Evolutionary conservation across 371 early-diverging fungal genomes (phyloP).

Genomic region (Coemansia linderi): DNA sequence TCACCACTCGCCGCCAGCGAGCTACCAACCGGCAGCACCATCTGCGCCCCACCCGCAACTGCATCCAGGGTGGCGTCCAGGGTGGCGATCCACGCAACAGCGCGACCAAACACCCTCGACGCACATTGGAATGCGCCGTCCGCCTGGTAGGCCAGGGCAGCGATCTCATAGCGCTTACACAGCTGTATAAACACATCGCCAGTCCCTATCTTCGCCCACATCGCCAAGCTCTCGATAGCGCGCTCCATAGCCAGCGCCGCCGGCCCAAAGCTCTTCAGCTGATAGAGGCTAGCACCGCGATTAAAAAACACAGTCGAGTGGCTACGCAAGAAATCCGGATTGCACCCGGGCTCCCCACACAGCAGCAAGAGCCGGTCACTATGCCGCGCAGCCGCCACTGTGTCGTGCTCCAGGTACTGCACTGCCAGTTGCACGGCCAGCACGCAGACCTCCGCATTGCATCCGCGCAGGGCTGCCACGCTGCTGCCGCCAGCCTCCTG

Average conservation of each 20-base stretch:
- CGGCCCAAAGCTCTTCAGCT: conserved; percentile 26
- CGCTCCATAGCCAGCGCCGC: conserved; percentile 29
- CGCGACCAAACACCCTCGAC: conserved; percentile 15
- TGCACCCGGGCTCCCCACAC: conserved; percentile 22
- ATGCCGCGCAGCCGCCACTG: not conserved
- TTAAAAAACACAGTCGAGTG: conserved; percentile 50
- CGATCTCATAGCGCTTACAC: conserved; percentile 49
- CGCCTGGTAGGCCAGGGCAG: conserved; percentile 35
- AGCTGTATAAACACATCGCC: conserved; percentile 32
- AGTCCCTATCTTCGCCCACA: conserved; percentile 14
- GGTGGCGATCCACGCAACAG: conserved; percentile 20
- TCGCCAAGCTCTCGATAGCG: conserved; percentile 31
- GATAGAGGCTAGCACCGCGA: conserved; percentile 38
- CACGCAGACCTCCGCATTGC: conserved; percentile 31
- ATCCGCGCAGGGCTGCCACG: conserved; percentile 9
- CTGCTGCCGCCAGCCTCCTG: conserved; percentile 33
- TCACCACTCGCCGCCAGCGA: not conserved
- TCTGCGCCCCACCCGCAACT: not conserved
- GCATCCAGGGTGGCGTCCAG: not conserved
- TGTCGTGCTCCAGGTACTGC: conserved; percentile 14
- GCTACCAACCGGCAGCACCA: conserved; percentile 31
- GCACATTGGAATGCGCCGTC: conserved; percentile 13
- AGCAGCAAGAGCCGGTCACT: conserved; percentile 21
- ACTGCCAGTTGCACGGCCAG: conserved; percentile 26
- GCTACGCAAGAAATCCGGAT: conserved; percentile 32